These are phyloP conservation scores for Coemansia sp. DNA, from an alignment of 192 early-diverging fungal genomes.

Conservation along the genomic window DNA sequence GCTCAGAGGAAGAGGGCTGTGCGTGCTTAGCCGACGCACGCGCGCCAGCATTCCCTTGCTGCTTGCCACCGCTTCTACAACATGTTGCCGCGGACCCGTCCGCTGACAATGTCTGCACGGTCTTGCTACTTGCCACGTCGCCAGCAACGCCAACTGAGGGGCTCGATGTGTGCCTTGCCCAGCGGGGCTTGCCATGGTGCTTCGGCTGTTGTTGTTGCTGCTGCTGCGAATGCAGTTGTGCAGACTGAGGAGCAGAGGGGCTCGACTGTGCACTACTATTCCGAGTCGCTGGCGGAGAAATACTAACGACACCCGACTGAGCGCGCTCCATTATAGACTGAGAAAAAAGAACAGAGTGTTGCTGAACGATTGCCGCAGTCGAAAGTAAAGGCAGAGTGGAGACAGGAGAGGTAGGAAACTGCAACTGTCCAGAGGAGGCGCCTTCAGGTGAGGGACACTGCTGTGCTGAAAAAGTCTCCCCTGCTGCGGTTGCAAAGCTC, in stretches of 20 bases:
- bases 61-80: not conserved
- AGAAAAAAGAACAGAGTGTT: constrained; percentile 3
- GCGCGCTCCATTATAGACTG: constrained; percentile 13
- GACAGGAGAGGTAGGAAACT: constrained; percentile 3
- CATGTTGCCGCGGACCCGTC: not conserved
- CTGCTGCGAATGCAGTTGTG: constrained; percentile 16
- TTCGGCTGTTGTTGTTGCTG: constrained; percentile 15
- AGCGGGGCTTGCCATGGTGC: constrained; percentile 13
- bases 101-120: not conserved
- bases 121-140: not conserved
- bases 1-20: constrained; percentile 8
- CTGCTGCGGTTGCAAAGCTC: constrained; percentile 4
- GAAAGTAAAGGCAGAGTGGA: constrained; percentile 5
- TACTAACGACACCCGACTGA: constrained; percentile 16
- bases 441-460: constrained; percentile 11
- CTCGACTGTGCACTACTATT: constrained; percentile 41
- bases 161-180: constrained; percentile 9
- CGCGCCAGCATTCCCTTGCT: constrained; percentile 3
- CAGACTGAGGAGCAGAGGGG: constrained; percentile 22
- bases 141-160: not conserved
- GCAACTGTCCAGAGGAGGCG: constrained; percentile 3
- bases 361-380: constrained; percentile 1
- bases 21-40: not conserved
- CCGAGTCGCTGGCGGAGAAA: constrained; percentile 30
- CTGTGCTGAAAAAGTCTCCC: constrained; percentile 7